A percentile compares a stretch with the other conserved stretches of the same genome.
phyloP scores from a whole-genome alignment of 306 rosid genomes.

The Citrullus amarus region DNA sequence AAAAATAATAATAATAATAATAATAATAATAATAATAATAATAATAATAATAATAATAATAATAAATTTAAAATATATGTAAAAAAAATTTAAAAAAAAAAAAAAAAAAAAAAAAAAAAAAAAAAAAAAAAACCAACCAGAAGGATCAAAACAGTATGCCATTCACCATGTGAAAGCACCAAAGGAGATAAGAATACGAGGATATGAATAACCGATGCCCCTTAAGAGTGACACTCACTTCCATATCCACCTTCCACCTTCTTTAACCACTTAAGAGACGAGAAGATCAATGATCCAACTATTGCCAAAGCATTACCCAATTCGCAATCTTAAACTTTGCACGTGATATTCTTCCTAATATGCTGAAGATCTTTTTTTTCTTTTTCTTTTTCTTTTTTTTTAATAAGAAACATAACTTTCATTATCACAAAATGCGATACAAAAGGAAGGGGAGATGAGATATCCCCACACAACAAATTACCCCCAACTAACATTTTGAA shows the following conservation, averaged over 20 bases:
- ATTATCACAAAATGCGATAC: too few relatives aligned
- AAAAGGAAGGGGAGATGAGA: too few relatives aligned
- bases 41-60: too few relatives aligned
- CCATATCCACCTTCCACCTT: neutral
- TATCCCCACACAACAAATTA: too few relatives aligned
- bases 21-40: neutral
- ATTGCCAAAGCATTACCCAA: neutral
- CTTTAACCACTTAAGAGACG: neutral
- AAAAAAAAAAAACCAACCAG: too few relatives aligned
- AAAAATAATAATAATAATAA: neutral
- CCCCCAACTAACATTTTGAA: neutral
- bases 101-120: too few relatives aligned
- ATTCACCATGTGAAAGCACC: neutral
- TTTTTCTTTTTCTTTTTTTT: too few relatives aligned
- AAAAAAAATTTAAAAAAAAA: too few relatives aligned
- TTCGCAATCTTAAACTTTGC: neutral
- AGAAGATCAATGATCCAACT: neutral
- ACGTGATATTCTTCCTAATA: neutral
- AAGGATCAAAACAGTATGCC: neutral
- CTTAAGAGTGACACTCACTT: neutral
- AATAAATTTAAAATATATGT: too few relatives aligned
- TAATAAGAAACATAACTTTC: too few relatives aligned
- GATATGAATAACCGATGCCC: neutral
- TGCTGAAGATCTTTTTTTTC: neutral
- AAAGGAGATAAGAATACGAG: neutral